Conservation (phyloP, 352 stramenopile species). For the Salisapilia sapeloensis region DNA sequence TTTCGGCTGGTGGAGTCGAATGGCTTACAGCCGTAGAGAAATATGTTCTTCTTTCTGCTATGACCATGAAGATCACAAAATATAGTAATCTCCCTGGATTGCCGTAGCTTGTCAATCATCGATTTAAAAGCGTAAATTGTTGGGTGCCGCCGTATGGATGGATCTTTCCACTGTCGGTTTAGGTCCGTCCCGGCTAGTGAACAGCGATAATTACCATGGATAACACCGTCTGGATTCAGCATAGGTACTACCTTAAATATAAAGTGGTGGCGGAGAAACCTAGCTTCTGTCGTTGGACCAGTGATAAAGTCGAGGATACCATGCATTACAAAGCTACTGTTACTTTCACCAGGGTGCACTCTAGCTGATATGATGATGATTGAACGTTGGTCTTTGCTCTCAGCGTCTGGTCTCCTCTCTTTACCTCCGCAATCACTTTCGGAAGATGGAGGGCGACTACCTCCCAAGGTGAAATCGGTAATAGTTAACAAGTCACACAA, state of each 20-base stretch:
- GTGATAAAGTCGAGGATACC: constrained; percentile 81
- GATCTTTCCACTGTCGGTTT: constrained; percentile 58
- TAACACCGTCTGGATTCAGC: constrained; percentile 88
- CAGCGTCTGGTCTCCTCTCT: constrained; percentile 16
- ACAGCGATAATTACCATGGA: constrained; percentile 83
- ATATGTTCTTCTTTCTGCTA: constrained; percentile 80
- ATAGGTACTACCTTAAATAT: constrained; percentile 87
- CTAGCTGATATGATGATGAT: constrained; percentile 68
- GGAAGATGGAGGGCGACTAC: too few relatives aligned
- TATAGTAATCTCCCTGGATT: constrained; percentile 29
- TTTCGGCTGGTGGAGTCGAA: constrained; percentile 12
- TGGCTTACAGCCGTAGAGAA: constrained; percentile 63
- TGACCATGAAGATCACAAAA: constrained; percentile 85
- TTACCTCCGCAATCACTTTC: too few relatives aligned
- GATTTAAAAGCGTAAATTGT: constrained; percentile 62
- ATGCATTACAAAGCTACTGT: constrained; percentile 82
- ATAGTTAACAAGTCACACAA: constrained; percentile 81
- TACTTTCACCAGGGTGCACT: constrained; percentile 82
- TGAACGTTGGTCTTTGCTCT: constrained; percentile 9
- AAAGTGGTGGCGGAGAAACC: constrained; percentile 60
- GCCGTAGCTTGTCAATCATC: constrained; percentile 34
- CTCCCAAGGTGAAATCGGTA: constrained; percentile 54
- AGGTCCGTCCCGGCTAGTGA: constrained; percentile 77
- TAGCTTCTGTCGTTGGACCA: constrained; percentile 38
- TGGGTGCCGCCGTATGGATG: constrained; percentile 41